phyloP scores from a whole-genome alignment of 805 yeast genomes.

The Suhomyces faveliae region DNA sequence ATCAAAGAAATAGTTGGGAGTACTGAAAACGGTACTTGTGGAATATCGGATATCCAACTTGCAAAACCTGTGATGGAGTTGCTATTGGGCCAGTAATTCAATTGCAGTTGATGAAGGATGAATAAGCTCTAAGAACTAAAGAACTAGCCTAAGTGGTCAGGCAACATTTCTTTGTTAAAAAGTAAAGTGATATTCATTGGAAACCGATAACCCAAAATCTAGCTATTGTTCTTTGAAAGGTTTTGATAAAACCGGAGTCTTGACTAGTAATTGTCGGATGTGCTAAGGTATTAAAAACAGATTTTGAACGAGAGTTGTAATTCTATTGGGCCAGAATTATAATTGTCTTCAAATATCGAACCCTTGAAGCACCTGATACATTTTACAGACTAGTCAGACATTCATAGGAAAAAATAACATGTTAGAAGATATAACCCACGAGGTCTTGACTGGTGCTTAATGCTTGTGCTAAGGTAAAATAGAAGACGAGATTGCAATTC shows the following conservation, averaged over 20 bases:
- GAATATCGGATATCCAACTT: neutral
- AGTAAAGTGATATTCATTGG: neutral
- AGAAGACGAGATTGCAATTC: too few relatives aligned
- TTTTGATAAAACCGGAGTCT: neutral
- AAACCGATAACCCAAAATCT: neutral
- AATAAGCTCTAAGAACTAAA: neutral
- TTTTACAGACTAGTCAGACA: too few relatives aligned
- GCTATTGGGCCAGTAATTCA: neutral
- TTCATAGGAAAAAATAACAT: too few relatives aligned
- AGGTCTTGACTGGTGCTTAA: too few relatives aligned
- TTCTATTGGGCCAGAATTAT: neutral
- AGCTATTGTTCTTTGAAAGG: neutral
- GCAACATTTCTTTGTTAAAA: neutral
- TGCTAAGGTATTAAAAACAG: neutral
- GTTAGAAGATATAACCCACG: too few relatives aligned
- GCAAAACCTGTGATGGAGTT: neutral
- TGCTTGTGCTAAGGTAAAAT: too few relatives aligned
- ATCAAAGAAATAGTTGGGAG: neutral
- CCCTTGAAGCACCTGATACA: too few relatives aligned
- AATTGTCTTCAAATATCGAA: neutral
- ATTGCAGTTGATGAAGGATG: neutral
- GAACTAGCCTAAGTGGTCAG: neutral
- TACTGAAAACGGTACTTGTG: neutral
- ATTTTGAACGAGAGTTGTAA: neutral
- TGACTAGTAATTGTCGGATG: neutral